Evolutionary conservation across 163 green algal species (phyloP).

Genomic region (Chloromonas sp.): DNA sequence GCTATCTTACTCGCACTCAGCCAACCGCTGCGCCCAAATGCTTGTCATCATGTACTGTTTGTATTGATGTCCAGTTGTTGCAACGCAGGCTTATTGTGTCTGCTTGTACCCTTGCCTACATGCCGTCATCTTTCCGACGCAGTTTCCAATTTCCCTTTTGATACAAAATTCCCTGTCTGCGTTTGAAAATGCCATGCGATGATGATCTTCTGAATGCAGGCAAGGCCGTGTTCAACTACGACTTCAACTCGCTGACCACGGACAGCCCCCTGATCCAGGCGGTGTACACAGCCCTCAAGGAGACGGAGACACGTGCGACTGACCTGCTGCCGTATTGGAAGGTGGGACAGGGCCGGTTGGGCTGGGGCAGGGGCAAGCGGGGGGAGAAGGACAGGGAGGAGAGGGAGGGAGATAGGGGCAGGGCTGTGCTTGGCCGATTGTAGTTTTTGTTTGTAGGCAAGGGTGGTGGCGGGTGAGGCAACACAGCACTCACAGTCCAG

Average conservation of each 20-base stretch:
- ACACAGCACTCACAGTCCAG: no score
- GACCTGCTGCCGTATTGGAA: constrained; percentile 97
- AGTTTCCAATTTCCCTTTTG: no score
- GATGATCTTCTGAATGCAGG: not conserved
- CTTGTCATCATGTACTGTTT: no score
- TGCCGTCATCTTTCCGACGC: no score
- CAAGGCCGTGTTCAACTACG: constrained; percentile 94
- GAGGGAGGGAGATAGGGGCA: not conserved
- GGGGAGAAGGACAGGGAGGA: not conserved
- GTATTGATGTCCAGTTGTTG: no score
- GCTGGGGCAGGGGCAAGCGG: not conserved
- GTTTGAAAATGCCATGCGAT: no score
- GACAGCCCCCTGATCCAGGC: constrained; percentile 88
- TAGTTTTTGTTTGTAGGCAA: not conserved
- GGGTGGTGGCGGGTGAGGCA: no score
- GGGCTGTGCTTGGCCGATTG: not conserved
- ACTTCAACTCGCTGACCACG: constrained; percentile 89
- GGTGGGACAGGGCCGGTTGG: constrained; percentile 27
- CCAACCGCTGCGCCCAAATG: no score
- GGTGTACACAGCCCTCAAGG: constrained; percentile 94
- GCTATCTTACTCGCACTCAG: no score
- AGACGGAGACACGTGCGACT: constrained; percentile 91
- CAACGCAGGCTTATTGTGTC: no score
- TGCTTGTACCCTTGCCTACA: no score
- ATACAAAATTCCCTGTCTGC: no score